Evolutionary conservation across 768 basidiomycete genomes (phyloP).

Genomic region (Sutorius australiensis): DNA sequence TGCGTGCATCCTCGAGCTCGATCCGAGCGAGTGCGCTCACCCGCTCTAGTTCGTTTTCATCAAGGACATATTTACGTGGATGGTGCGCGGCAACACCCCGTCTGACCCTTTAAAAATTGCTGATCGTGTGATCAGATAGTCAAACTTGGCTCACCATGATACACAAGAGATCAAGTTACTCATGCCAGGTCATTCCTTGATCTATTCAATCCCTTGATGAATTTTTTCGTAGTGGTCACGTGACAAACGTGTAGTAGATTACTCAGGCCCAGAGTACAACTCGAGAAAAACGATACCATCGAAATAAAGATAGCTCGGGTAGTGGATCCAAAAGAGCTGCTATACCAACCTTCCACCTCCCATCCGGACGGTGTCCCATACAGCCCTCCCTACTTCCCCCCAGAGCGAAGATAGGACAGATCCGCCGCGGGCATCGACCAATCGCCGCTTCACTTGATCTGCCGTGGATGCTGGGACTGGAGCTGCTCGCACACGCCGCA

Average conservation of each 20-base stretch:
- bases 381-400: conserved; percentile 47
- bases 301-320: conserved; percentile 20
- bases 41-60: conserved; percentile 84
- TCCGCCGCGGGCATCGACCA: conserved; percentile 40
- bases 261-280: not conserved
- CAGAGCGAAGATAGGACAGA: conserved; percentile 43
- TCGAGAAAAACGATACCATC: not conserved
- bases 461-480: conserved; percentile 37
- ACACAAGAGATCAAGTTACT: conserved; percentile 73
- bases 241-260: not conserved
- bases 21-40: conserved; percentile 84
- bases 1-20: conserved; percentile 85
- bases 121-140: not conserved
- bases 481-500: conserved; percentile 39
- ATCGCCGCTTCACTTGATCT: conserved; percentile 54
- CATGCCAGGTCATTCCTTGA: conserved; percentile 37
- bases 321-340: conserved; percentile 2
- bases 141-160: conserved; percentile 42
- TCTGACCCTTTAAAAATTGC: conserved; percentile 53
- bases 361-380: conserved; percentile 70
- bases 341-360: conserved; percentile 71
- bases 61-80: conserved; percentile 85
- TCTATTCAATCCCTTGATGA: not conserved
- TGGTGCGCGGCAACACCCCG: conserved; percentile 71
- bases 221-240: conserved; percentile 16